Evolutionary conservation across 2,329 filamentous ascomycete species (phyloP), one percentile per base, ranked within the genome.

Genomic region (Arthroderma sp.): DNA sequence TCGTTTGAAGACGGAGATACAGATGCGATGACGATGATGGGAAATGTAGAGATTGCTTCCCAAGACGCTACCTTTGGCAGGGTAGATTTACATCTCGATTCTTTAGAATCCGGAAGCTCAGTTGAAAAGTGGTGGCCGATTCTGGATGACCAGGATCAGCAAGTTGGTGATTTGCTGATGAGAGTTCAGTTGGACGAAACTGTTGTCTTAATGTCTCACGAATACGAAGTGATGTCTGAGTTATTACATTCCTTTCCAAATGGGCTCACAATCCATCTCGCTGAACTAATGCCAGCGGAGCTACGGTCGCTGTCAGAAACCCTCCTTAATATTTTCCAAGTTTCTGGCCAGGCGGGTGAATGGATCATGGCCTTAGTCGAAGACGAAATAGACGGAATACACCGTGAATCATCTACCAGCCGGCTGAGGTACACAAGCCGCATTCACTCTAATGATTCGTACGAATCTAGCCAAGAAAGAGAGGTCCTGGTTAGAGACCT

Each of bases 301-400:
- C 70, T 95, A 31, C 82, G 83, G 43, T 74, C 78, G n/a, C 63
- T 96, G 6, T 84, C 87, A 2, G 88, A 95, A 58, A 80, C 83
- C 29, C 77, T 96, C 33, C 68, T 96, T 50, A 93, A 96, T 59
- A 94, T 98, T 43, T 98, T 89, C 56, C 91, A 98, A 58, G 88
- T 94, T 3, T 89, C 87, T 2, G 86, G 85, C 0, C 77, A 78
- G 33, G 83, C 85, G 2, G 75, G 75, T 37, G 86, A 95, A 47
- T 98, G 91, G 91, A 74, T 98, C 22, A 91, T 86, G 71, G 81
- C 85, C 2, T 70, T 98, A 36, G 85, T 95, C 0, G 91, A 98
- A 62, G 89, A 96, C 58, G 91, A 98, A 62, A 96, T 98, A 46
- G 91, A 96, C 57, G 89, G 89, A 0, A 80, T 91, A 11, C 78